A percentile compares a stretch with the other conserved stretches of the same genome.
These are phyloP conservation scores for Rehmannia glutinosa DNA, from an alignment of 257 asterid genomes.

Conservation along the genomic window DNA sequence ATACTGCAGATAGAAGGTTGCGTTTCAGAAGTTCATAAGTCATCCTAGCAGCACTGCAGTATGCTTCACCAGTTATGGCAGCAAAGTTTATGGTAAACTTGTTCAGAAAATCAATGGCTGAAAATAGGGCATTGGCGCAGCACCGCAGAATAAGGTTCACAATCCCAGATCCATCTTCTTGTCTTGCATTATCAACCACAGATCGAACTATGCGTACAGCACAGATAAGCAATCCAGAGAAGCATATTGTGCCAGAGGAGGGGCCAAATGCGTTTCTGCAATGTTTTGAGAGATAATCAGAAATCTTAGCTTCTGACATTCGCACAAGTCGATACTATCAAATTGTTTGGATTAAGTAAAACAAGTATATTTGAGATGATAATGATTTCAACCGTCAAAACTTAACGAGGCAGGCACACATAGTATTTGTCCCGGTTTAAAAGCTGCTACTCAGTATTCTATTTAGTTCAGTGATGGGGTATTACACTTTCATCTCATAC, in stretches of 20 bases:
- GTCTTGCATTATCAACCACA: slow-evolving; percentile 85
- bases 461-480: too few relatives aligned
- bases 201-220: slow-evolving; percentile 69
- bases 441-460: too few relatives aligned
- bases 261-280: slow-evolving; percentile 90
- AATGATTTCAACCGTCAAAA: neutral
- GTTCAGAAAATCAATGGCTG: slow-evolving; percentile 82
- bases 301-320: too few relatives aligned
- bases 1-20: slow-evolving; percentile 84
- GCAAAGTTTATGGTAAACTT: slow-evolving; percentile 89
- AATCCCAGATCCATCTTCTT: slow-evolving; percentile 73
- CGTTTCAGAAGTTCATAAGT: slow-evolving; percentile 90
- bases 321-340: neutral
- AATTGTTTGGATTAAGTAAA: too few relatives aligned
- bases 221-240: slow-evolving; percentile 69
- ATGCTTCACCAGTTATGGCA: slow-evolving; percentile 95
- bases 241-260: slow-evolving; percentile 88
- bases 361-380: too few relatives aligned
- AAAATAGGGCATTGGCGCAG: slow-evolving; percentile 61
- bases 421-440: too few relatives aligned
- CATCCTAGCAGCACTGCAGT: slow-evolving; percentile 86
- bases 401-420: too few relatives aligned
- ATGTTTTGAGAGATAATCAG: too few relatives aligned
- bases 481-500: too few relatives aligned
- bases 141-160: slow-evolving; percentile 73